Base-by-base conservation (phyloP, 306 rosid genomes). In the Dalbergia cochinchinensis region DNA sequence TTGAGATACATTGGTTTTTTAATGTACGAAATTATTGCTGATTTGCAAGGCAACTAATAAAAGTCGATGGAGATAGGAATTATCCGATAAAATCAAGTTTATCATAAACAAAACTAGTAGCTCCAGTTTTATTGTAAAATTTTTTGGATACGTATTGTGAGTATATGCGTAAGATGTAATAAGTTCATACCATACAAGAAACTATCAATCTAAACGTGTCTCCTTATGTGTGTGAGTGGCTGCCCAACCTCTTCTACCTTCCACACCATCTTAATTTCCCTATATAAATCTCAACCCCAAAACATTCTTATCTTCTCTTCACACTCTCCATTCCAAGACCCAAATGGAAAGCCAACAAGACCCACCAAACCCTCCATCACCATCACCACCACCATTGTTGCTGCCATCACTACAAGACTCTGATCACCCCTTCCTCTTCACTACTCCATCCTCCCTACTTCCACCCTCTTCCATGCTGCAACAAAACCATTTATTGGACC, bases 161-260 rank as follows among this genome's bases (percentile, higher is more conserved):
- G 5, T 44, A 10, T 1, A 26, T 26, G 2, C 31, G 1, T 26
- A 26, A 26, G 1, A 44, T 44, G 50, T 44, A 6, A 44, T 44
- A 44, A 44, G 6, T 44, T 44, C 9, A 44, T 7, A 44, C 12
- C 41, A 37, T 4, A 37, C 41, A 4, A 37, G 41, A 37, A 37
- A 37, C 7, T 37, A 37, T 37, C 41, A 37, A 37, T 37, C 7
- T 37, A 37, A 37, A 15, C 66, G 79, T 55, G 60, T 75, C 45
- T 26, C 2, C 14, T 5, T 26, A 8, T 33, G 15, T 18, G 35
- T 74, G 18, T 53, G 18, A 26, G 74, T 71, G 76, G 84, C 85
- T 69, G 87, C 67, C 90, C 89, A 84, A 86, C 93, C 80, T 81
- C 88, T 84, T 84, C 86, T 82, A 89, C 90, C 91, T 84, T 85